Percentiles rank a stretch among this genome's conserved stretches.
These are phyloP conservation scores for Alternaria brassicicola DNA, from an alignment of 2,329 filamentous ascomycete species.

Conservation along the genomic window DNA sequence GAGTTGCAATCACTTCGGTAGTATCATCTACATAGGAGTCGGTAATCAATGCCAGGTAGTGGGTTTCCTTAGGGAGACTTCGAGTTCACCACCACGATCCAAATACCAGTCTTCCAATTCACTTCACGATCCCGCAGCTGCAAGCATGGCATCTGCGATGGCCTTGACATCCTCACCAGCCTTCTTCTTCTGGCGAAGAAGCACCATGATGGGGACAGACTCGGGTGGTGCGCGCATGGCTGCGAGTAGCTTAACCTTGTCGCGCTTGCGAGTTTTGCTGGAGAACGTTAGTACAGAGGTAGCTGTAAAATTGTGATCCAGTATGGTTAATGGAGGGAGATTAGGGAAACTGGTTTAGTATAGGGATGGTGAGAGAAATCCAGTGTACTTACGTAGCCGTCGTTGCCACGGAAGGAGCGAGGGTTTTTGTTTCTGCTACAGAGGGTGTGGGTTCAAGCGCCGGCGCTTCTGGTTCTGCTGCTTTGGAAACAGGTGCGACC, in stretches of 20 bases:
- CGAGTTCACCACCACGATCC: slow-evolving; percentile 9
- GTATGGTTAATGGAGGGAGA: background rate
- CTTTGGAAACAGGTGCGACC: background rate
- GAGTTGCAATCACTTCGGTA: background rate
- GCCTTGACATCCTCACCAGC: slow-evolving; percentile 31
- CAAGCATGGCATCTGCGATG: slow-evolving; percentile 17
- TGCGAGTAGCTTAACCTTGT: slow-evolving; percentile 12
- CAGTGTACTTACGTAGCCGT: slow-evolving; percentile 6
- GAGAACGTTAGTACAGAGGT: background rate
- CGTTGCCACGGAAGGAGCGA: slow-evolving; percentile 6
- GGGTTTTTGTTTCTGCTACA: background rate
- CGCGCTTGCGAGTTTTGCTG: slow-evolving; percentile 9
- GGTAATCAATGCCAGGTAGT: background rate
- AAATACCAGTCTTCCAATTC: slow-evolving; percentile 3
- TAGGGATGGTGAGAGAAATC: background rate
- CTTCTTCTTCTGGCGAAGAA: slow-evolving; percentile 31
- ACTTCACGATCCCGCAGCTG: slow-evolving; percentile 12
- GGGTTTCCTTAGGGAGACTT: background rate
- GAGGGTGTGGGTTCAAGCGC: background rate
- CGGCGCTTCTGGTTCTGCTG: background rate
- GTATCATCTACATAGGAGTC: background rate
- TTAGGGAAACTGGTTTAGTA: background rate
- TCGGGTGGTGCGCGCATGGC: slow-evolving; percentile 15
- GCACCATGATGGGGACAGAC: slow-evolving; percentile 17
- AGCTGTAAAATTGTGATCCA: background rate